Evolutionary conservation across 2,329 filamentous ascomycete genomes (phyloP).

Genomic region (Penicillium hordei): DNA sequence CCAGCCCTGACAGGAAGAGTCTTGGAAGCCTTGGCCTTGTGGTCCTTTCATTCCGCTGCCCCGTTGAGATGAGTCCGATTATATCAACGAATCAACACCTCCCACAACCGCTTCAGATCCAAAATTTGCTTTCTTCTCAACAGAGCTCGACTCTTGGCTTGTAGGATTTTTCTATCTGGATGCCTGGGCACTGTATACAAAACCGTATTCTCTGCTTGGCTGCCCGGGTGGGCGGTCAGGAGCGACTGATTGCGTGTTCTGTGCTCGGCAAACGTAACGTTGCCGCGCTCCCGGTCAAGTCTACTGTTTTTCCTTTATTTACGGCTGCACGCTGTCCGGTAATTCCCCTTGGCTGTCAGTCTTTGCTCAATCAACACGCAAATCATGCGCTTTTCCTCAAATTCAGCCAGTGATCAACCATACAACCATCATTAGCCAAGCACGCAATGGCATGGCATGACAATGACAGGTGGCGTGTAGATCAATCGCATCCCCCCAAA

Average conservation of each 20-base stretch:
- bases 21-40: conserved; percentile 10
- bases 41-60: conserved; percentile 12
- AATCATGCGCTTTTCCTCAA: background rate
- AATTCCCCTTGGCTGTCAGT: background rate
- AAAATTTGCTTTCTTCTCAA: background rate
- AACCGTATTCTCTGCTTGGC: conserved; percentile 16
- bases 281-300: background rate
- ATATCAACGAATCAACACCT: conserved; percentile 1
- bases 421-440: background rate
- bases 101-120: background rate
- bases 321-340: background rate
- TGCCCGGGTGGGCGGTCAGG: conserved; percentile 10
- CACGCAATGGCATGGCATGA: background rate
- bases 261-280: conserved; percentile 5
- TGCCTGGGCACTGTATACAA: conserved; percentile 14
- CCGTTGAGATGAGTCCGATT: conserved; percentile 2
- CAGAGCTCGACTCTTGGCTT: conserved; percentile 9
- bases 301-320: background rate
- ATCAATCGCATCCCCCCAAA: conserved; percentile 1
- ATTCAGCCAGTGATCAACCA: background rate
- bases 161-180: background rate
- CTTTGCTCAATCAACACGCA: background rate
- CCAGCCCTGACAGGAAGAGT: background rate
- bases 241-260: conserved; percentile 16
- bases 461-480: conserved; percentile 1